These are phyloP conservation scores for Sisymbrium irio DNA, from an alignment of 345 rosid genomes.

Conservation along the genomic window DNA sequence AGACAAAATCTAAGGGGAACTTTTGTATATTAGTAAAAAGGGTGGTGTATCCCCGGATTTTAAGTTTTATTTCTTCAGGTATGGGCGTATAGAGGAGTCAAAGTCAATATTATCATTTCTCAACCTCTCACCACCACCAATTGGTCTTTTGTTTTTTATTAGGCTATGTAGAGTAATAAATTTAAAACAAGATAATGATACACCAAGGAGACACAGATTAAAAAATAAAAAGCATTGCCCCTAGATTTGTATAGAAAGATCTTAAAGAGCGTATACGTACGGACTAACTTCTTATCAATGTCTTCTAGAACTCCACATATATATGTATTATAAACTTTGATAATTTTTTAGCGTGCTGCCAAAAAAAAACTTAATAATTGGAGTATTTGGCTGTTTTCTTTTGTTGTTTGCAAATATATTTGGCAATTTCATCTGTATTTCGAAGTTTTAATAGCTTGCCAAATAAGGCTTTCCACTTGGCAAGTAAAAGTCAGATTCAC, in stretches of 20 bases:
- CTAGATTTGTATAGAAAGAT: constrained; percentile 26
- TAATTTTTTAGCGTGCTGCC: not conserved
- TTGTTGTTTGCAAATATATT: not conserved
- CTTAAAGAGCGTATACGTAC: not conserved
- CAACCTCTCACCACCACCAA: constrained; percentile 16
- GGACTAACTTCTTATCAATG: constrained; percentile 2
- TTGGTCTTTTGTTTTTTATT: not conserved
- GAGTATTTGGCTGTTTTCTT: not conserved
- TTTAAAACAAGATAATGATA: not conserved
- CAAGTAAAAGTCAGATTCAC: constrained; percentile 21
- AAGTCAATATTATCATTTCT: constrained; percentile 28
- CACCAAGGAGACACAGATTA: not conserved
- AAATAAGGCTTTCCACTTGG: not conserved
- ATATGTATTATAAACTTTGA: too few relatives aligned
- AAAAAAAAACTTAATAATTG: not conserved
- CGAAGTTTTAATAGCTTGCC: not conserved
- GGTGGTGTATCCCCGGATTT: not conserved
- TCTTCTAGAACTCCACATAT: constrained; percentile 23
- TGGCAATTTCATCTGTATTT: constrained; percentile 8
- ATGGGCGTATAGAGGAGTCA: too few relatives aligned
- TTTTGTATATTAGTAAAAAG: not conserved
- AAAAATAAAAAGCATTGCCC: not conserved
- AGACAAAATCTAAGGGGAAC: too few relatives aligned
- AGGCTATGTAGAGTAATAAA: not conserved
- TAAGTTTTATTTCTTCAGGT: not conserved